Percentiles rank a stretch among this genome's conserved stretches.
Conservation (phyloP, 75 land plant genomes). For the Chamaecyparis obtusa region DNA sequence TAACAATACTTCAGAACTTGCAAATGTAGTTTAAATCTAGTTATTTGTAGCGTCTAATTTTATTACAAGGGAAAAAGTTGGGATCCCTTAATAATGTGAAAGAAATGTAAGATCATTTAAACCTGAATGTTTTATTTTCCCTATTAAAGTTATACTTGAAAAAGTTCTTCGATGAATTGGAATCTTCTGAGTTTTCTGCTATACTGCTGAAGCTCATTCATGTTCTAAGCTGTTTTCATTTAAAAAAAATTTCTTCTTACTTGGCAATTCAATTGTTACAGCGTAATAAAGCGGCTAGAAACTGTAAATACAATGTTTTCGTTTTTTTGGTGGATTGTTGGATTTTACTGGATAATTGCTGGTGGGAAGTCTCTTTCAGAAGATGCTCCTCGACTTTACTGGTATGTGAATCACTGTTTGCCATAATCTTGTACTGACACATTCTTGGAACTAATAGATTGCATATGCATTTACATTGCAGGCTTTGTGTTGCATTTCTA, state of each 20-base stretch:
- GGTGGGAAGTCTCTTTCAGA: conserved; percentile 80
- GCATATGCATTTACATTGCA: conserved; percentile 25
- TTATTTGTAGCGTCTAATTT: background rate
- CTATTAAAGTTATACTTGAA: background rate
- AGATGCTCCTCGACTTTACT: conserved; percentile 83
- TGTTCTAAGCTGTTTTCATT: background rate
- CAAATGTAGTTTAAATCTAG: background rate
- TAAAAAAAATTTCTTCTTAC: background rate
- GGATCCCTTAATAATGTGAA: background rate
- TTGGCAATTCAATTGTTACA: conserved; percentile 22
- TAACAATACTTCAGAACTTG: background rate
- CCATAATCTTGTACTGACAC: too few species aligned
- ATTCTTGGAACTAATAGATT: background rate
- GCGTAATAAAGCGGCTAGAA: conserved; percentile 77
- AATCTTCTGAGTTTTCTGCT: background rate
- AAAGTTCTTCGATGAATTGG: background rate
- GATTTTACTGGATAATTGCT: conserved; percentile 95
- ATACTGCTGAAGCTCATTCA: background rate
- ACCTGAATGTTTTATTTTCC: background rate
- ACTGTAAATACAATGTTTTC: conserved; percentile 93
- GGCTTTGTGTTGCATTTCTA: conserved; percentile 88
- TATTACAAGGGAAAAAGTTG: background rate
- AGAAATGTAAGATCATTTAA: background rate
- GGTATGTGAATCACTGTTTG: conserved; percentile 38
- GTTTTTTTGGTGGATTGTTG: conserved; percentile 97